Base-by-base conservation (phyloP, 1,284 basidiomycete species). In the Ustilago nuda region DNA sequence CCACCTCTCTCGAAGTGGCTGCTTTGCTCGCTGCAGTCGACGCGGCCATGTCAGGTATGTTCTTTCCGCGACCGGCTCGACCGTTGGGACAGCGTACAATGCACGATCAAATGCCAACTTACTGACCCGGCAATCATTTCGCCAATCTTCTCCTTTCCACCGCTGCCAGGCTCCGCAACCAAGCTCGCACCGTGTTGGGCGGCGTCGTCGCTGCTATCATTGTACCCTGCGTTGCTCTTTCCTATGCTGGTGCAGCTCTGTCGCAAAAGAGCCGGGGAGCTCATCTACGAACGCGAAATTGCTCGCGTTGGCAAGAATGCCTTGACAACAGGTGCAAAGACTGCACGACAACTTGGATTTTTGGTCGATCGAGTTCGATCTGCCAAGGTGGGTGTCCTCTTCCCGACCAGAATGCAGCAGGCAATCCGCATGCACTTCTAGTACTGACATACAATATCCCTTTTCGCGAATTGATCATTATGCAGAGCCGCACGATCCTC, bases 1-100 rank as follows among this genome's bases (percentile, higher is more conserved):
- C 93, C 0, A 91, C 93, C 0, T 89, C 90, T 0, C 87, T 98
- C 19, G 93, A 95, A 82, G 94, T 92, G 81, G 88, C 90, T 0
- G 86, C 93, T 5, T 86, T 91, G 35, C 87, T 96, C 1, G 82
- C 92, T 1, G 85, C 91, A 0, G 85, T 97, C n/a, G 89, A 91
- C 87, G 91, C 91, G 65, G 93, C 93, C 0, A 89, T 90, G 52
- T 86, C 89, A 87, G 90, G 93, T 93, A 50, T 72, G 86, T 75
- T 45, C 87, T 33, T 23, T 11, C 23, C 11, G 35, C 33, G 23
- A 39, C 23, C 23, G 23, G 23, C 23, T 27, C 23, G 23, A 27
- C 23, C 23, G 23, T 27, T 27, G 23, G 23, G 23, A 56, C 9
- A 37, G 12, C 27, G 3, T 8, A 43, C 23, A 27, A 27, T 27